Conservation (phyloP, 805 yeast genomes). For the Myxozyma monticola region DNA sequence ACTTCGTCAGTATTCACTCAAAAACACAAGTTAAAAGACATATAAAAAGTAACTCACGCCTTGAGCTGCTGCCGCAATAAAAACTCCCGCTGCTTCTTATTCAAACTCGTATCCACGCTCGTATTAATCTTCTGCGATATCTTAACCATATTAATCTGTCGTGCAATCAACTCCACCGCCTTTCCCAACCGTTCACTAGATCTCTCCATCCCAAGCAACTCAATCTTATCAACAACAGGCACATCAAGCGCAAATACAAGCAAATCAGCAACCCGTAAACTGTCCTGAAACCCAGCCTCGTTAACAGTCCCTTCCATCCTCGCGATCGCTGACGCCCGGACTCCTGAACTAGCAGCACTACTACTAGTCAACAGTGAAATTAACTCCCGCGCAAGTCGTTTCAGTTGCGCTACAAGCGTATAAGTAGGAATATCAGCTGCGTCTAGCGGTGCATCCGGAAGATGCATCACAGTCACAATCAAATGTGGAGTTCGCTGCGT, state of each 20-base stretch:
- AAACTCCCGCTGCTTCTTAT: constrained; percentile 36
- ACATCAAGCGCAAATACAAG: constrained; percentile 41
- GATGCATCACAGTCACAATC: constrained; percentile 6
- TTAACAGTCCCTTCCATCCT: constrained; percentile 23
- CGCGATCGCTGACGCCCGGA: constrained; percentile 15
- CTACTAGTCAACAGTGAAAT: constrained; percentile 21
- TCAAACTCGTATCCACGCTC: constrained; percentile 30
- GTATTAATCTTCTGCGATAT: constrained; percentile 31
- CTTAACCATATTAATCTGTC: constrained; percentile 30
- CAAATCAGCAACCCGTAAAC: constrained; percentile 40
- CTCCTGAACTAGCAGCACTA: too few species aligned
- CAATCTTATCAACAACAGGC: constrained; percentile 35
- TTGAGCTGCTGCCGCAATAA: constrained; percentile 32
- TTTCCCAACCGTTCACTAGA: constrained; percentile 33
- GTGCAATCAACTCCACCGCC: constrained; percentile 24
- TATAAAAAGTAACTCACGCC: constrained; percentile 13
- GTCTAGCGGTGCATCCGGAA: constrained; percentile 1
- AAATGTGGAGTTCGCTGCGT: constrained; percentile 8
- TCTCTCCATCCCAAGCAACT: constrained; percentile 34
- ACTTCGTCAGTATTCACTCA: neutral
- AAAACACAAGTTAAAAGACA: neutral
- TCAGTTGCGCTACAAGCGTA: constrained; percentile 25
- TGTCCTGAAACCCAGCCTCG: constrained; percentile 26
- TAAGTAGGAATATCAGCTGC: constrained; percentile 14
- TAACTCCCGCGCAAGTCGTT: constrained; percentile 26